Conservation (phyloP, 2,329 filamentous ascomycete species). For the Beauveria brongniartii region DNA sequence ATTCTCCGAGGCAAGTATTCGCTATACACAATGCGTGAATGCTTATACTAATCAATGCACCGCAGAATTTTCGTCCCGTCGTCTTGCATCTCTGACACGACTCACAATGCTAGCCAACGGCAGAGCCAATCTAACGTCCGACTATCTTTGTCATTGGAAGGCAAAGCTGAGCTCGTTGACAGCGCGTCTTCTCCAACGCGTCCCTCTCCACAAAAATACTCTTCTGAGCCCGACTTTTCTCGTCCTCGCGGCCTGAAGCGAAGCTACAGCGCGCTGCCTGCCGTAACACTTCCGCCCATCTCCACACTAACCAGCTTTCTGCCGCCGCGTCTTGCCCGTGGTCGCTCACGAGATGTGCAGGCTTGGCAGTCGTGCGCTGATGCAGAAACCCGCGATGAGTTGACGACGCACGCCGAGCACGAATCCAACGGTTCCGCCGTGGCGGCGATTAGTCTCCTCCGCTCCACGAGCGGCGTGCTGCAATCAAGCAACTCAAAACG, state of each 20-base stretch:
- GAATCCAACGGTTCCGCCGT: slow-evolving; percentile 72
- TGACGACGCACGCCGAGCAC: slow-evolving; percentile 73
- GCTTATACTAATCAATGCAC: neutral
- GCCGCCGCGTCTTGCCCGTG: slow-evolving; percentile 51
- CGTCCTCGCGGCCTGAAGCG: slow-evolving; percentile 52
- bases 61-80: slow-evolving; percentile 36
- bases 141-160: slow-evolving; percentile 77
- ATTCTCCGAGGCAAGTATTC: slow-evolving; percentile 37
- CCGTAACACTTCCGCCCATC: slow-evolving; percentile 49
- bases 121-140: slow-evolving; percentile 52
- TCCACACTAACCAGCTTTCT: slow-evolving; percentile 44
- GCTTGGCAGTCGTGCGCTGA: slow-evolving; percentile 91
- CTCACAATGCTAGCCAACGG: slow-evolving; percentile 24
- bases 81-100: slow-evolving; percentile 33
- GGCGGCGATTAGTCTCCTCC: slow-evolving; percentile 72
- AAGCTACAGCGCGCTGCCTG: slow-evolving; percentile 60
- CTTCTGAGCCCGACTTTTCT: slow-evolving; percentile 39
- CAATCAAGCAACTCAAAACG: slow-evolving; percentile 57
- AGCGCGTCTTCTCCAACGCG: slow-evolving; percentile 45
- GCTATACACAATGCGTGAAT: neutral
- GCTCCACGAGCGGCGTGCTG: slow-evolving; percentile 53
- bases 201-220: slow-evolving; percentile 53
- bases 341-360: slow-evolving; percentile 77
- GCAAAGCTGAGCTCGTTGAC: slow-evolving; percentile 73
- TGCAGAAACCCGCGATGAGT: slow-evolving; percentile 65